These are phyloP conservation scores for Leonotis leonurus DNA, from an alignment of 257 asterid species.

Conservation along the genomic window DNA sequence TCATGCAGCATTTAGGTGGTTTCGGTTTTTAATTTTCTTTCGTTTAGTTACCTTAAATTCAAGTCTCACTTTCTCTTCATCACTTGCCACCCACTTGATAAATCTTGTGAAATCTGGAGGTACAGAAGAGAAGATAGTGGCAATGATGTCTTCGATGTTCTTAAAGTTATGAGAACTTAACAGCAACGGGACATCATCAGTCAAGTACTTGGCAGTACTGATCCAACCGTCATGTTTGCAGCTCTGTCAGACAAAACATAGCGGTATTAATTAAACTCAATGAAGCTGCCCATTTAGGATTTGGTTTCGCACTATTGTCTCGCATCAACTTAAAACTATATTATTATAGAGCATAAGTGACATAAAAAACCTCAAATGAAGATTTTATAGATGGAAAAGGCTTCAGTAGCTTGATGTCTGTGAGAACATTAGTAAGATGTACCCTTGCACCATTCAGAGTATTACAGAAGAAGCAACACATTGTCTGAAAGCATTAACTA, in stretches of 20 bases:
- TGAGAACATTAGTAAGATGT: no score
- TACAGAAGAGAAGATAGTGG: slow-evolving; percentile 32
- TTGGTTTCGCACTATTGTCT: no score
- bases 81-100: slow-evolving; percentile 57
- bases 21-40: no score
- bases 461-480: neutral
- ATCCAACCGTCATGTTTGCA: slow-evolving; percentile 66
- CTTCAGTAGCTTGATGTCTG: no score
- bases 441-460: no score
- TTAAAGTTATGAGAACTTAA: slow-evolving; percentile 36
- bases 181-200: slow-evolving; percentile 14
- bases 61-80: slow-evolving; percentile 49
- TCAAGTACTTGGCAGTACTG: neutral
- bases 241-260: slow-evolving; percentile 36
- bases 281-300: no score
- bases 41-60: slow-evolving; percentile 37
- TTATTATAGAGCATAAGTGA: no score
- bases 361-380: no score
- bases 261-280: slow-evolving; percentile 1
- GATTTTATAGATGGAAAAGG: no score
- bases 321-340: no score
- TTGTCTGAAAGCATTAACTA: neutral
- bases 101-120: slow-evolving; percentile 49
- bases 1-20: neutral
- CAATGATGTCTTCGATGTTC: slow-evolving; percentile 31